These are phyloP conservation scores for Penicillium canariense DNA, from an alignment of 495 filamentous ascomycete genomes.

Conservation along the genomic window DNA sequence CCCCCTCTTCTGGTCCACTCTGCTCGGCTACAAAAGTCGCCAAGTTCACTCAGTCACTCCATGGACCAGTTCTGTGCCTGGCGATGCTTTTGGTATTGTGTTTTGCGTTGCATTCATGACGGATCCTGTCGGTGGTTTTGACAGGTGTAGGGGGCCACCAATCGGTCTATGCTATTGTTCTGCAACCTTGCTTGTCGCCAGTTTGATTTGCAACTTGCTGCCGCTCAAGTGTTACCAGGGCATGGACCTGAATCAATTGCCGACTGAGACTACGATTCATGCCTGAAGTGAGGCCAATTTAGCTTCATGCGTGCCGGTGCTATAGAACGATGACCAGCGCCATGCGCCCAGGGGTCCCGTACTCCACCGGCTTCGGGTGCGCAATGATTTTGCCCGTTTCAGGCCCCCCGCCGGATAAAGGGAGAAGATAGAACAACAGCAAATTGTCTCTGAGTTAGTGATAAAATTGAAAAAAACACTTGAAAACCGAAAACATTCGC, in stretches of 20 bases:
- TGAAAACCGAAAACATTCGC: too few species aligned
- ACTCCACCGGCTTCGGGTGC: background rate
- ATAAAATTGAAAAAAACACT: too few species aligned
- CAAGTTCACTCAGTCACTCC: too few species aligned
- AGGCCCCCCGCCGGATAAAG: background rate
- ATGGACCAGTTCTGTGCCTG: background rate
- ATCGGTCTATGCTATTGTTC: slow-evolving; percentile 1
- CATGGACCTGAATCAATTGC: background rate
- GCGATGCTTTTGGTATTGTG: background rate
- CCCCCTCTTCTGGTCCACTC: slow-evolving; percentile 28
- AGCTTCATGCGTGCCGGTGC: background rate
- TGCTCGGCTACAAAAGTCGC: background rate
- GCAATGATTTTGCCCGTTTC: background rate
- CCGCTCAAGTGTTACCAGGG: background rate
- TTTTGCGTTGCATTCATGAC: background rate
- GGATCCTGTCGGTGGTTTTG: too few species aligned
- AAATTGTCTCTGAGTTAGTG: too few species aligned
- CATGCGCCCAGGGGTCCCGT: background rate
- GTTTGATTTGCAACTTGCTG: slow-evolving; percentile 9
- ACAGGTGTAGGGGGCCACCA: slow-evolving; percentile 6
- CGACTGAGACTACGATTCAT: background rate
- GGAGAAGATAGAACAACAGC: too few species aligned
- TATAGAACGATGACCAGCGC: background rate
- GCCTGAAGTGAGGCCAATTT: too few species aligned
- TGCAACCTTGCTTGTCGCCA: slow-evolving; percentile 1